Base-by-base conservation (phyloP, 768 basidiomycete genomes). In the Amanita rubescens region DNA sequence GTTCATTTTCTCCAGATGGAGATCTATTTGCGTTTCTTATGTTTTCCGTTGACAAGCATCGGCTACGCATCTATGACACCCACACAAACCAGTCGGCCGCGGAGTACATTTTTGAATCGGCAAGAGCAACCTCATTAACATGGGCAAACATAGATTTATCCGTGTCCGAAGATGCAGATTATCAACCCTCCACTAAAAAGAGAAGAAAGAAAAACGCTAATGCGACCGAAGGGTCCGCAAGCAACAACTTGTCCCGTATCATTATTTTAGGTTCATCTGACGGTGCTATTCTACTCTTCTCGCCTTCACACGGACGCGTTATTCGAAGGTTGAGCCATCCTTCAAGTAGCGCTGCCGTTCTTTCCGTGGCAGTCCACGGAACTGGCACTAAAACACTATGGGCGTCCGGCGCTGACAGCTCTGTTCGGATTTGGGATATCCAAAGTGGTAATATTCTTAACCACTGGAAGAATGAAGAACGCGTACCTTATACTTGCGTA, bases 11-110 rank as follows among this genome's bases (percentile, higher is more conserved):
- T 8, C 74, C 76, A 5, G 69, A 74, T 54, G 79, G 76, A 50
- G 67, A 71, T 51, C 68, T 79, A 34, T 85, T 85, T 60, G 82
- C 79, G 1, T 75, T 81, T 49, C 65, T 84, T 25, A 82, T 82
- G 9, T 74, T 86, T 20, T 77, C 84, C 2, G 74, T 87, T 49
- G 84, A 87, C 74, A 87, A 84, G 65, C 84, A 87, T 62, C 77
- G 83, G 42, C 67, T 86, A 53, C 81, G 83, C 60, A 72, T 86
- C 35, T 84, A 82, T 64, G 76, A 84, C 63, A 77, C 80, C 8
- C 58, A 71, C 7, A 72, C 79, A n/a, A 76, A 74, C 34, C 74
- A 76, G 57, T 74, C 79, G 30, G 65, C 79, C 19, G 77, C 82
- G 3, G 84, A 87, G 64, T 69, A 82, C 66, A 72, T 74, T 15